Evolutionary conservation across 2,329 filamentous ascomycete species (phyloP).

Genomic region (Proliferodiscus dingleyae): DNA sequence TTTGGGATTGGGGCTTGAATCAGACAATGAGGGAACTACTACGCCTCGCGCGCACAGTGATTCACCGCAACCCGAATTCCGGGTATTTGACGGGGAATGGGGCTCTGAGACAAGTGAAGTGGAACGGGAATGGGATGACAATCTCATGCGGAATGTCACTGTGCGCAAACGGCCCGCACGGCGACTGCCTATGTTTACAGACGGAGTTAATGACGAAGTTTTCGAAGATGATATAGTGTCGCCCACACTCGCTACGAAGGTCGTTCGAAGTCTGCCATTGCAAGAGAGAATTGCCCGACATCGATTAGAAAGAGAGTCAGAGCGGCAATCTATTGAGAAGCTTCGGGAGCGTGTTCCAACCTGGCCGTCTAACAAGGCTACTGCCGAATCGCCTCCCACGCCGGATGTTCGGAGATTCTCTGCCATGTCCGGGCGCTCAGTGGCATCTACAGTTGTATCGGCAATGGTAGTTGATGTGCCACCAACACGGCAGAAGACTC

Average conservation of each 20-base stretch:
- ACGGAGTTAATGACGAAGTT: constrained; percentile 36
- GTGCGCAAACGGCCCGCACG: constrained; percentile 39
- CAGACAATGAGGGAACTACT: constrained; percentile 32
- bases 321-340: constrained; percentile 18
- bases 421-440: constrained; percentile 50
- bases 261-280: constrained; percentile 23
- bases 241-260: constrained; percentile 48
- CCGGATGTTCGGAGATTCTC: constrained; percentile 46
- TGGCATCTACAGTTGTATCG: constrained; percentile 53
- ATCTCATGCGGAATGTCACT: constrained; percentile 48
- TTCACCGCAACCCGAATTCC: constrained; percentile 45
- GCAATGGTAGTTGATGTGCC: constrained; percentile 50
- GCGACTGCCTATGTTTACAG: constrained; percentile 16
- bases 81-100: constrained; percentile 57
- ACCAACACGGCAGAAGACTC: constrained; percentile 45
- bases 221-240: constrained; percentile 44
- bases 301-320: constrained; percentile 20
- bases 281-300: constrained; percentile 26
- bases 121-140: constrained; percentile 51
- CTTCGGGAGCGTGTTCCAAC: constrained; percentile 9
- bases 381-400: constrained; percentile 23
- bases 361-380: constrained; percentile 15
- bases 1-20: constrained; percentile 35
- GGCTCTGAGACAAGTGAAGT: constrained; percentile 40
- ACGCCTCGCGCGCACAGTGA: constrained; percentile 27